Percentiles rank a stretch among this genome's conserved stretches.
These are phyloP conservation scores for Exophiala oligosperma DNA, from an alignment of 2,329 filamentous ascomycete genomes.

Conservation along the genomic window DNA sequence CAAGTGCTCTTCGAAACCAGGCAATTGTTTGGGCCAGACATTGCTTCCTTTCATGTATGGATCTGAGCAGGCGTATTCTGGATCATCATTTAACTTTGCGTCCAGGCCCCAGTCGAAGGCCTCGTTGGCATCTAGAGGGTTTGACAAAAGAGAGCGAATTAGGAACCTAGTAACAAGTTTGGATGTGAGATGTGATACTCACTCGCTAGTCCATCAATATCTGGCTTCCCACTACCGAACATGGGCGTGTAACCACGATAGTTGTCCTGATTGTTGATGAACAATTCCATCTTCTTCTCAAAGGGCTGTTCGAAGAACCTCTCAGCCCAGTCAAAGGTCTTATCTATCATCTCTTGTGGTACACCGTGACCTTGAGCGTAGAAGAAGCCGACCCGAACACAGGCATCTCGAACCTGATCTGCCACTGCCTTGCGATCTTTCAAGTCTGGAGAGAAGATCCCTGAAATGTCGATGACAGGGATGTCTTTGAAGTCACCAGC, in stretches of 20 bases:
- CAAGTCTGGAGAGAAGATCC: not conserved
- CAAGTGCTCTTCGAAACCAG: constrained; percentile 8
- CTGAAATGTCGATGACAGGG: constrained; percentile 4
- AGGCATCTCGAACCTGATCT: not conserved
- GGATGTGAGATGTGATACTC: not conserved
- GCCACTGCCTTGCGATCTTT: not conserved
- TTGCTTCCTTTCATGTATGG: constrained; percentile 8
- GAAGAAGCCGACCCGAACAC: constrained; percentile 13
- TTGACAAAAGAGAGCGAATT: not conserved
- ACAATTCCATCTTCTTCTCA: constrained; percentile 50
- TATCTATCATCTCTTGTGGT: constrained; percentile 20
- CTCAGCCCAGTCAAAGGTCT: constrained; percentile 15
- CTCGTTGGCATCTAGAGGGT: constrained; percentile 9
- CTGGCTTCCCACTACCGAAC: constrained; percentile 6
- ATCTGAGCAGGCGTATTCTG: not conserved
- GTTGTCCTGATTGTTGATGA: constrained; percentile 31
- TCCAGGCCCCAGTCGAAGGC: constrained; percentile 23
- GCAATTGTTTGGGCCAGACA: constrained; percentile 24
- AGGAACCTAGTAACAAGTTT: not conserved
- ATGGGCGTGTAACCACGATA: constrained; percentile 12
- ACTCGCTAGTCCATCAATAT: constrained; percentile 1
- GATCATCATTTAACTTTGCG: constrained; percentile 5
- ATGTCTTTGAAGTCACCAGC: not conserved
- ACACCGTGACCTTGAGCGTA: constrained; percentile 29
- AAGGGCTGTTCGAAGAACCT: constrained; percentile 44